Base-by-base conservation (phyloP, 2,329 filamentous ascomycete species). In the Scleromitrula shiraiana region DNA sequence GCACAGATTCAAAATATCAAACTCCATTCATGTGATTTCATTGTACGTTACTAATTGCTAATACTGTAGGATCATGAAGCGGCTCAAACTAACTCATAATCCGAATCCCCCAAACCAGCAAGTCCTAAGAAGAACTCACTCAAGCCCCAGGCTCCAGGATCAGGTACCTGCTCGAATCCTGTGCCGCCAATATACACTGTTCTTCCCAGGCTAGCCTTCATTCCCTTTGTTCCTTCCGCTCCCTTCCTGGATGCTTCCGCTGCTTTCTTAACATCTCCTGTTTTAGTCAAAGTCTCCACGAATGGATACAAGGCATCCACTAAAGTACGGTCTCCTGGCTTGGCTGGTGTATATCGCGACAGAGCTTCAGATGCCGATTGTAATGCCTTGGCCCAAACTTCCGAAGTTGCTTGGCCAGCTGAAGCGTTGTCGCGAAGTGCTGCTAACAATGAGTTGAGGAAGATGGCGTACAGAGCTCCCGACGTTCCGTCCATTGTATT, bases 291-390 rank as follows among this genome's bases (percentile, higher is more conserved):
- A 3, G 75, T 78, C 36, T 88, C 77, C 43, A 94, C 82, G 63
- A 97, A 98, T 2, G 93, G 93, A 53, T 86, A 78, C 41, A 98
- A 72, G 1, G 91, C 89, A 67, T 98, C 93, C 27, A 97, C 78
- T 29, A 97, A 70, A 0, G 93, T 98, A 42, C 93, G 77, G 64
- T 98, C 93, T 23, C 93, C 93, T 0, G 85, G 84, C 45, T 83
- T 80, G 0, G 93, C 93, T 1, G 91, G 90, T 2, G 93, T 98
- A 67, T 97, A 97, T 62, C 76, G 85, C 29, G 75, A 77, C 49
- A 98, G 71, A 1, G 83, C 80, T 17, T 81, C 72, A 53, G 84
- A 78, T 45, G 88, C 86, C 57, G 80, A 75, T 53, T 81, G 72
- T 12, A 96, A 72, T 1, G 89, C 90, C 39, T 53, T 46, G 2